Percentiles rank a stretch among this genome's conserved stretches.
These are phyloP conservation scores for Leucocoprinus sp. DNA, from an alignment of 768 basidiomycete species.

Conservation along the genomic window DNA sequence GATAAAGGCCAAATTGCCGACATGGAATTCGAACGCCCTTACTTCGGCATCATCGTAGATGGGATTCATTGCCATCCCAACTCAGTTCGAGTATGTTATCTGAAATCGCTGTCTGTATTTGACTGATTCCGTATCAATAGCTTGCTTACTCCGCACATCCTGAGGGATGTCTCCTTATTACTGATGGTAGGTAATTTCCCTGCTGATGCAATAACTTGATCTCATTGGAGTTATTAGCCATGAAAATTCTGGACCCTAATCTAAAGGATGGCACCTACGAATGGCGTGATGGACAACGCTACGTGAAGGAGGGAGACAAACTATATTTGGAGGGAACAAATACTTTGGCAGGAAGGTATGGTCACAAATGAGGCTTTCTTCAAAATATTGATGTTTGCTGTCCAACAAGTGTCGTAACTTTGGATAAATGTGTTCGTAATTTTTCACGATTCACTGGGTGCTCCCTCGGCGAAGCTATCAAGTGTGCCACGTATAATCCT, in stretches of 20 bases:
- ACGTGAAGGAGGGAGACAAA: slow-evolving; percentile 74
- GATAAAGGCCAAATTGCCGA: slow-evolving; percentile 43
- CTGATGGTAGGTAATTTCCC: slow-evolving; percentile 57
- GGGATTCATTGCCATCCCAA: slow-evolving; percentile 89
- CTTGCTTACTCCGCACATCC: slow-evolving; percentile 78
- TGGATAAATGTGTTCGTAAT: slow-evolving; percentile 83
- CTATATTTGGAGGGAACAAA: slow-evolving; percentile 79
- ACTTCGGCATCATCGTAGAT: slow-evolving; percentile 85
- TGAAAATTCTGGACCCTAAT: slow-evolving; percentile 81
- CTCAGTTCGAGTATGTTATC: slow-evolving; percentile 63
- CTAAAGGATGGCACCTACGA: slow-evolving; percentile 78
- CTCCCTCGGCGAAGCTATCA: slow-evolving; percentile 75
- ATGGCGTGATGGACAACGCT: slow-evolving; percentile 78
- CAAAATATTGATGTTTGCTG: not conserved
- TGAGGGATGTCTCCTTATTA: slow-evolving; percentile 82
- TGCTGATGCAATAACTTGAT: too few relatives aligned
- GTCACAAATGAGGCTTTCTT: slow-evolving; percentile 10
- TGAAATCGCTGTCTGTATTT: not conserved
- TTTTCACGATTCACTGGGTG: slow-evolving; percentile 79
- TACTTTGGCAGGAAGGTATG: slow-evolving; percentile 83
- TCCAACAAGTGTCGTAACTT: slow-evolving; percentile 56
- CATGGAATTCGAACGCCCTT: slow-evolving; percentile 61
- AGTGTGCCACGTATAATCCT: slow-evolving; percentile 80
- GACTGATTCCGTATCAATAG: slow-evolving; percentile 26
- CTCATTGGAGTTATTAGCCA: slow-evolving; percentile 50